Evolutionary conservation across 306 rosid genomes (phyloP).

Genomic region (Casuarina glauca): DNA sequence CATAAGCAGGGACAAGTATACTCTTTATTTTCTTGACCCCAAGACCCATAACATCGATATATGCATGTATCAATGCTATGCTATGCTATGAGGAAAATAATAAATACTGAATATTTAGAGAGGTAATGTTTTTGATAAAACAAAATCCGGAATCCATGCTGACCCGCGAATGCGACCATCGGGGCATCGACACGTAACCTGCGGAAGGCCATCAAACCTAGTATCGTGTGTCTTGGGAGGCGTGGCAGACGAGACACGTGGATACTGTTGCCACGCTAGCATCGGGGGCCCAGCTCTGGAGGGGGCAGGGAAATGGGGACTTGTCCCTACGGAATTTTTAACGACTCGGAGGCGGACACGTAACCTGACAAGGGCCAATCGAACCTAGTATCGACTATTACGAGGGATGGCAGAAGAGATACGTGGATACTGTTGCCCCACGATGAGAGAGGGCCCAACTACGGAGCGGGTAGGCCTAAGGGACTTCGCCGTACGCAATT

Average conservation of each 20-base stretch:
- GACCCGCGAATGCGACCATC: background rate
- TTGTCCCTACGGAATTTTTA: background rate
- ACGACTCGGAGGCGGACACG: slow-evolving; percentile 1
- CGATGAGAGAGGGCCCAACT: background rate
- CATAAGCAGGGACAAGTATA: background rate
- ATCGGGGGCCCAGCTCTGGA: background rate
- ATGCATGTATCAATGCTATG: too few relatives aligned
- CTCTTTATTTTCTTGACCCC: background rate
- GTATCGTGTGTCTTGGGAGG: background rate
- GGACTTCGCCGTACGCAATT: background rate
- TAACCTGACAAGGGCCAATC: slow-evolving; percentile 7
- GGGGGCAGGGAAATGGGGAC: background rate
- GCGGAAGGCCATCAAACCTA: slow-evolving; percentile 14
- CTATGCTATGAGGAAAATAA: too few relatives aligned
- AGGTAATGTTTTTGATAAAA: too few relatives aligned
- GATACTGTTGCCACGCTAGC: slow-evolving; percentile 36
- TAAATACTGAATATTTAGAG: too few relatives aligned
- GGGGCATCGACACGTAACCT: slow-evolving; percentile 15
- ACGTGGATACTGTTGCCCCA: slow-evolving; percentile 42
- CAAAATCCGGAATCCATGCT: background rate
- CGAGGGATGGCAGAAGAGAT: slow-evolving; percentile 16
- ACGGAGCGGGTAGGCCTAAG: background rate
- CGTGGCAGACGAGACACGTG: slow-evolving; percentile 23
- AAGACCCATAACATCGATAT: background rate
- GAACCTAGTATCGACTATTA: slow-evolving; percentile 14